Conservation (phyloP, 2,329 filamentous ascomycete species). For the Ramularia endophylla region DNA sequence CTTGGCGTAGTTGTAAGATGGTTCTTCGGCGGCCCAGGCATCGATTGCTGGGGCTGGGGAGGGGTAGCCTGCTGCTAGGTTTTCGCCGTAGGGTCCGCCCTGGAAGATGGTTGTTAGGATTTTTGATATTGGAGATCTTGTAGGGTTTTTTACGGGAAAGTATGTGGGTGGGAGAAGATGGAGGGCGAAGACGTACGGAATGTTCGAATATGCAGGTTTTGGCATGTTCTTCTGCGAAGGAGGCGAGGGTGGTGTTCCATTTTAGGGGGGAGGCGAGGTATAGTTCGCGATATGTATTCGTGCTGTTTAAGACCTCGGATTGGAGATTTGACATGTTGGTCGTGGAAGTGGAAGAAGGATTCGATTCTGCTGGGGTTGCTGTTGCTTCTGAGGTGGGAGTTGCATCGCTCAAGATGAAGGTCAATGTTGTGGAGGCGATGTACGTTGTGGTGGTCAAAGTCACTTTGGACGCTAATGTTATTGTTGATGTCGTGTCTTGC, state of each 20-base stretch:
- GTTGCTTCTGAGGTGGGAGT: background rate
- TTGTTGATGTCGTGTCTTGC: too few species aligned
- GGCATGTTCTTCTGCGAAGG: constrained; percentile 24
- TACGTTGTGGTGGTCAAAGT: too few species aligned
- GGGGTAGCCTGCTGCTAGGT: constrained; percentile 25
- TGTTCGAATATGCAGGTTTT: constrained; percentile 28
- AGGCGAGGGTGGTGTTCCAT: constrained; percentile 26
- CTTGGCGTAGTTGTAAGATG: constrained; percentile 24
- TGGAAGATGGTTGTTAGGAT: constrained; percentile 8
- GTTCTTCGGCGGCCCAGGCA: constrained; percentile 28
- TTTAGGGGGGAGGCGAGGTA: constrained; percentile 19
- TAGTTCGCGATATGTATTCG: constrained; percentile 26
- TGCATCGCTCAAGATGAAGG: too few species aligned
- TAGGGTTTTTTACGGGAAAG: background rate
- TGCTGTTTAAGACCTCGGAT: constrained; percentile 27
- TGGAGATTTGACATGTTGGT: constrained; percentile 12
- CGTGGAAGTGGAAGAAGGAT: constrained; percentile 3
- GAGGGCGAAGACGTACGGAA: constrained; percentile 21
- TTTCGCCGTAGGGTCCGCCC: constrained; percentile 29
- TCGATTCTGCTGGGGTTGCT: background rate
- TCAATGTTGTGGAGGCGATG: too few species aligned
- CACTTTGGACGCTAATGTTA: too few species aligned
- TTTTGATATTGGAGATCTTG: too few species aligned
- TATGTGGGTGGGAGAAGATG: background rate
- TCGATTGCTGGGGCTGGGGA: constrained; percentile 23